A percentile compares a stretch with the other conserved stretches of the same genome.
Conservation (phyloP, 148 eudicot genomes). For the Rhododendron simsii region DNA sequence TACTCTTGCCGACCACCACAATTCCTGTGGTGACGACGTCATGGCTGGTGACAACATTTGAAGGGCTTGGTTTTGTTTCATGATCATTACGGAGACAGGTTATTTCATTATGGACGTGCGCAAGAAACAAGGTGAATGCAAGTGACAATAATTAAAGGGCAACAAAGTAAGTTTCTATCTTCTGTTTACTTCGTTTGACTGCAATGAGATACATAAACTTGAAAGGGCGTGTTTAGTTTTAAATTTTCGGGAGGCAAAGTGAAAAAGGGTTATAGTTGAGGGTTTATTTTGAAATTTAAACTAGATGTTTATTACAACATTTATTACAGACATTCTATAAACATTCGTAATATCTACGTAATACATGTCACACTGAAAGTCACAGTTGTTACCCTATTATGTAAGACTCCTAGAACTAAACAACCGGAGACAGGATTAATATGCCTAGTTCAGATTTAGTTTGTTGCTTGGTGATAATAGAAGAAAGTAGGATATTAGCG, state of each 20-base stretch:
- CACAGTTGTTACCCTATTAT: neutral
- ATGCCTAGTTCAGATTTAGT: neutral
- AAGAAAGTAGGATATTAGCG: neutral
- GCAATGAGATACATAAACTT: neutral
- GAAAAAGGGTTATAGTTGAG: neutral
- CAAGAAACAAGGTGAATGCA: neutral
- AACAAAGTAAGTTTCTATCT: neutral
- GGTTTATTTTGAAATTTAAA: neutral
- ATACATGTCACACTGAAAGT: neutral
- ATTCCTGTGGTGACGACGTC: neutral
- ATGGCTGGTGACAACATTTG: neutral
- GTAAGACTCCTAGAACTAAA: neutral
- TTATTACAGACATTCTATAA: neutral
- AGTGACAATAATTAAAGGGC: neutral
- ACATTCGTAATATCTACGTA: neutral
- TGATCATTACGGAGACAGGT: neutral
- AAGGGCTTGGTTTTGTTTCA: neutral
- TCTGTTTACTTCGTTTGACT: neutral
- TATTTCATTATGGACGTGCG: neutral
- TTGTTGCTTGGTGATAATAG: neutral
- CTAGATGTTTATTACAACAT: neutral
- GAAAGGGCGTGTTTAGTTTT: neutral
- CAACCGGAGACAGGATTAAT: neutral
- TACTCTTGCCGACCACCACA: neutral
- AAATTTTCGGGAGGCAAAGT: neutral